Evolutionary conservation across 495 filamentous ascomycete genomes (phyloP).

Genomic region (Penicillium macrosclerotiorum): DNA sequence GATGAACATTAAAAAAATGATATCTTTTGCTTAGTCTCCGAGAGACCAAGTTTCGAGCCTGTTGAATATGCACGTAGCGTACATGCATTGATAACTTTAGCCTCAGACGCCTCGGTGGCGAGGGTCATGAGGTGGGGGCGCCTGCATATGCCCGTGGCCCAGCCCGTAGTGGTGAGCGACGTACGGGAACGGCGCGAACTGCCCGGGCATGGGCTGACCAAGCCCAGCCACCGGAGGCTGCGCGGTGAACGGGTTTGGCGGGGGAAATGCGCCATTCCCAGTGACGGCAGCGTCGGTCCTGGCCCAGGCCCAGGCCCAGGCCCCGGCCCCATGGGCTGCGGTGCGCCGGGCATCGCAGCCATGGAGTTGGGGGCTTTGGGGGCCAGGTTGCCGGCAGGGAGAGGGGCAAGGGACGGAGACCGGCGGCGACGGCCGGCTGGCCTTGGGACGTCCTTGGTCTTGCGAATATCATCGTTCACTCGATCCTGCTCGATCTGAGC

Average conservation of each 20-base stretch:
- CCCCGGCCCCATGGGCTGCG: slow-evolving; percentile 12
- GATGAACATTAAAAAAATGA: too few species aligned
- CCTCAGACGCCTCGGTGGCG: slow-evolving; percentile 7
- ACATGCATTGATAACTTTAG: not conserved
- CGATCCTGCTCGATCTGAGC: slow-evolving; percentile 45
- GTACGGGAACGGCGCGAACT: slow-evolving; percentile 28
- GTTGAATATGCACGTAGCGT: too few species aligned
- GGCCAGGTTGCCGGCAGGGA: slow-evolving; percentile 24
- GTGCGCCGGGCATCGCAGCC: slow-evolving; percentile 18
- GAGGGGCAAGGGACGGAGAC: slow-evolving; percentile 20
- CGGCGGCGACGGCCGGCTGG: slow-evolving; percentile 18
- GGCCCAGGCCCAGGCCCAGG: slow-evolving; percentile 7
- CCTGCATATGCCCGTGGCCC: slow-evolving; percentile 10
- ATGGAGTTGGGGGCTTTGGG: slow-evolving; percentile 21
- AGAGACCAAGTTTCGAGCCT: too few species aligned
- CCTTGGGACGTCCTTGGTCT: slow-evolving; percentile 12
- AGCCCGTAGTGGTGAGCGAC: slow-evolving; percentile 12
- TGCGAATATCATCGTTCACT: slow-evolving; percentile 27
- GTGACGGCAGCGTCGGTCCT: slow-evolving; percentile 17
- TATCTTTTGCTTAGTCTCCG: too few species aligned
- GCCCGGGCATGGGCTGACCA: slow-evolving; percentile 23
- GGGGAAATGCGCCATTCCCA: slow-evolving; percentile 17
- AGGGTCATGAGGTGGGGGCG: slow-evolving; percentile 4
- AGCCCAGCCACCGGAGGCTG: slow-evolving; percentile 14
- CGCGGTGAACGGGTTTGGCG: slow-evolving; percentile 15